Evolutionary conservation across 2,329 filamentous ascomycete genomes (phyloP).

Genomic region (Cladorrhinum sp.): DNA sequence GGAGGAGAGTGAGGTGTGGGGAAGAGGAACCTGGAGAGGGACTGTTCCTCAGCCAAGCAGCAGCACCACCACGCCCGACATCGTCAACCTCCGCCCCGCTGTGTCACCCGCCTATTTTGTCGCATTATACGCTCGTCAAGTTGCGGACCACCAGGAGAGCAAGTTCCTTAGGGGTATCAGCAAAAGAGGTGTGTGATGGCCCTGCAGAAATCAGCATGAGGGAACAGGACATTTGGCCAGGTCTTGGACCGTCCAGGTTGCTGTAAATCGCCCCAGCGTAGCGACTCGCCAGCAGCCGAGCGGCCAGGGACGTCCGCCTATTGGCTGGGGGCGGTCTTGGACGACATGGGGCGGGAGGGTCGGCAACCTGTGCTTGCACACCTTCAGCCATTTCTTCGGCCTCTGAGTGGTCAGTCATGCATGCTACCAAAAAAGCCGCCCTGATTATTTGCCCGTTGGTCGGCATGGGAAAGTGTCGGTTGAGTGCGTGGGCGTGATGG

Average conservation of each 20-base stretch:
- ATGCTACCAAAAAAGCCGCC: slow-evolving; percentile 22
- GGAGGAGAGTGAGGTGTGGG: neutral
- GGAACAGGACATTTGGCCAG: slow-evolving; percentile 17
- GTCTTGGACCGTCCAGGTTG: slow-evolving; percentile 12
- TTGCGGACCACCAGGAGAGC: neutral
- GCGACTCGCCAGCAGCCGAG: slow-evolving; percentile 24
- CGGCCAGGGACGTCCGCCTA: slow-evolving; percentile 18
- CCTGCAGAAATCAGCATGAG: slow-evolving; percentile 1
- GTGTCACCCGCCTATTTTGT: neutral
- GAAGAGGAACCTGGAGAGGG: neutral
- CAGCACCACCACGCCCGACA: neutral
- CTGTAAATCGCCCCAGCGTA: slow-evolving; percentile 18
- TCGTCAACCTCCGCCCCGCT: neutral
- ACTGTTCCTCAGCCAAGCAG: too few species aligned
- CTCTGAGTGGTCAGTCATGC: slow-evolving; percentile 22
- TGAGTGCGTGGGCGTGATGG: slow-evolving; percentile 8
- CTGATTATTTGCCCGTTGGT: slow-evolving; percentile 20
- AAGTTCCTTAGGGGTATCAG: neutral
- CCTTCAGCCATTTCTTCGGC: slow-evolving; percentile 16
- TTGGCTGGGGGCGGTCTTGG: slow-evolving; percentile 18
- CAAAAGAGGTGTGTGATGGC: slow-evolving; percentile 17
- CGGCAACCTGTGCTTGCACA: slow-evolving; percentile 23
- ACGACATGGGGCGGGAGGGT: slow-evolving; percentile 25
- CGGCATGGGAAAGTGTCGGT: slow-evolving; percentile 15
- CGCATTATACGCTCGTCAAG: neutral